Base-by-base conservation (phyloP, 2,329 filamentous ascomycete species). In the Claviceps sp. region DNA sequence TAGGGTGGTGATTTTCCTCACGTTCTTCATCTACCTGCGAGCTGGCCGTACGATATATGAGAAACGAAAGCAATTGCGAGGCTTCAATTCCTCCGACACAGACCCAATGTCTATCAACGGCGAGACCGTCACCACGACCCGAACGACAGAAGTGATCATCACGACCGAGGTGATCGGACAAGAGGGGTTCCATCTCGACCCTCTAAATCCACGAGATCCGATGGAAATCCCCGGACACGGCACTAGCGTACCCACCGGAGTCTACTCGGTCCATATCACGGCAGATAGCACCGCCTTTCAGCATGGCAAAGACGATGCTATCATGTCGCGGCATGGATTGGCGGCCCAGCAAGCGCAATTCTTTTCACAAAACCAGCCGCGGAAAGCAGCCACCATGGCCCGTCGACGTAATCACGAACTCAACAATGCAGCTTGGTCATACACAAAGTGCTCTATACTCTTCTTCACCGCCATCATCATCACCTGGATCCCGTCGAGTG, bases 401-500 rank as follows among this genome's bases (percentile, higher is more conserved):
- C 68, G 62, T 54, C 67, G 59, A 59, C 69, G 60, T 55, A 69
- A 71, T 38, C 70, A 74, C 52, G 77, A 80, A 52, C 71, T 79
- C 20, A 82, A 77, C 61, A 82, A 74, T 38, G 82, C 82, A 2
- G 78, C 82, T 1, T 84, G 79, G 79, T 75, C 78, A 1, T 87
- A 87, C 62, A 79, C 82, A 52, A 85, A 85, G 59, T 85, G 83
- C 47, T 77, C 84, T 0, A 71, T 86, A 30, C 72, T 87, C 8
- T 86, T 87, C 72, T 87, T 87, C 66, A 73, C 80, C 1, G 83
- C 83, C 0, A 74, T 88, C 54, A 71, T 86, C 49, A 76, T 87
- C 26, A 86, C 85, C 5, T 88, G 84, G 84, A 79, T 90, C 53
- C 88, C 80, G 1, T 89, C 85, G 1, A 86, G 82, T 22, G 76